Base-by-base conservation (phyloP, 805 yeast genomes). In the Peterozyma xylosa region DNA sequence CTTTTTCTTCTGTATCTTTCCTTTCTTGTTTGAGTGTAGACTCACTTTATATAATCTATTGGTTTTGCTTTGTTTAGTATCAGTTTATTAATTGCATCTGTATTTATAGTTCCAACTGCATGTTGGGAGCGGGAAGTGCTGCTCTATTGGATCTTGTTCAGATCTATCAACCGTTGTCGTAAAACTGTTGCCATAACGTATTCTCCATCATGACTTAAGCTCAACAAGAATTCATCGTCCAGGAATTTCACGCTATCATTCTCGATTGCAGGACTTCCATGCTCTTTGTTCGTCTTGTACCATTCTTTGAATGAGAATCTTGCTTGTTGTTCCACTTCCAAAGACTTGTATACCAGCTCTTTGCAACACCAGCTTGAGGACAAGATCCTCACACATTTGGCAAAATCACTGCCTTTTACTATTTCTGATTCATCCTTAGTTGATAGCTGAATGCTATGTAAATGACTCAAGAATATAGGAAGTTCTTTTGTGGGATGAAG, bases 351-450 rank as follows among this genome's bases (percentile, higher is more conserved):
- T 9, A 83, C 54, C 1, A 93, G 90, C 53, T 86, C 95, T 50
- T 86, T 86, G 9, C 75, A 64, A 9, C 88, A 81, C 95, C 95
- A 86, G 15, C 74, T 51, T 2, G 78, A 76, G 1, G 86, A 74
- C 15, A 84, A 57, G 3, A 66, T 54, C 33, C 56, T 55, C 9
- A 64, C 57, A 35, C 66, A 56, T 9, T 53, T 48, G 1, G 51
- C 55, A 1, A 53, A 11, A n/a, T 64, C 56, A 7, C 43, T 13
- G 38, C 39, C 34, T 35, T 44, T 7, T 45, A 29, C 2, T 39
- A 15, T 21, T 7, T 21, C 27, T 21, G 27, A 4, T 35, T 9
- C 10, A 39, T 32, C 9, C 5, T 21, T 21, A 7, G 4, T 21
- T 21, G 27, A 21, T 21, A 21, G 27, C 27, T 32, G 34, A 13